Evolutionary conservation across 768 basidiomycete species (phyloP), one percentile per base, ranked within the genome.

Genomic region (Boletus eberwhitei): DNA sequence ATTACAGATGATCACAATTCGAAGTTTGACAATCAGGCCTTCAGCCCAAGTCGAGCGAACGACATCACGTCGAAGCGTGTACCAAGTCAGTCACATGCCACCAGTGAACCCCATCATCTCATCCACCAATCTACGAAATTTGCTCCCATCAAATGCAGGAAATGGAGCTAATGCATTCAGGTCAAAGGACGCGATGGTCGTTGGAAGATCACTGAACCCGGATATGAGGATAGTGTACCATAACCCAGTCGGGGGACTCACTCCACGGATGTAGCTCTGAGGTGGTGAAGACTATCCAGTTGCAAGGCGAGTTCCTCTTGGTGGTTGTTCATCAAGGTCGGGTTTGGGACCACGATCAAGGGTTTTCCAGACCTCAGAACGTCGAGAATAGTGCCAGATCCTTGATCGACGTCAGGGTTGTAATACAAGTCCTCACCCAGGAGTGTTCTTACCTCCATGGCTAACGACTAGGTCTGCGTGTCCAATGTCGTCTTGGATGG

Each of bases 351-450:
- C 5, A 90, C 88, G 59, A 99, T 86, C 59, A 99, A 75, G 8
- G 83, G 80, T 64, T 88, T 93, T 44, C 79, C 77, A 47, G 82
- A 74, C 32, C 93, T 78, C 45, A 98, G 75, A 11, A 86, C 91
- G 42, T 96, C 91, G 31, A 98, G 79, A 63, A 98, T 94, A 5
- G 96, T 97, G 12, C 96, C 96, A 21, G 96, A 88, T 49, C 96
- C 96, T 98, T 54, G 47, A 38, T 39, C 40, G 39, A 50, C 17
- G 50, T 59, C 32, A 59, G 42, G 36, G 14, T 17, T 32, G 45
- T 43, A 9, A 26, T 26, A 29, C 34, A 4, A 40, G 36, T 34
- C 35, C 7, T 35, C 26, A 39, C 21, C 31, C 54, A 32, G 37
- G 26, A 26, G 21, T 12, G 22, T 24, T 58, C 82, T 60, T 66